Percentiles rank a stretch among this genome's conserved stretches.
Evolutionary conservation across 225 moss, liverwort and hornwort species (phyloP).

Genomic region (Takakia lepidozioides): DNA sequence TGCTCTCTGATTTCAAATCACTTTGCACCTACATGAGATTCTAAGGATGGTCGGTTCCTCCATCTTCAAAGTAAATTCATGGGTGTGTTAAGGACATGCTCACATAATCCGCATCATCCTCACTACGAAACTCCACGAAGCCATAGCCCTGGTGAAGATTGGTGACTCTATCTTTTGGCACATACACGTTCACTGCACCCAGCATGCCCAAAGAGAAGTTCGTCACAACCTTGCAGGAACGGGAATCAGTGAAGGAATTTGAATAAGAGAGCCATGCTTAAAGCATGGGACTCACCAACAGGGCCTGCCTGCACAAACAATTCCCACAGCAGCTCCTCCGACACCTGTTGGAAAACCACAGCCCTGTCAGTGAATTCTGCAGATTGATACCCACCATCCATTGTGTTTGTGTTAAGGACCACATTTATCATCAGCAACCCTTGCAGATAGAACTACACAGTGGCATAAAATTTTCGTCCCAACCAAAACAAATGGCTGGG

Average conservation of each 20-base stretch:
- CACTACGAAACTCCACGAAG: constrained; percentile 98
- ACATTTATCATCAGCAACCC: no score
- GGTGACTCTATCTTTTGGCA: constrained; percentile 97
- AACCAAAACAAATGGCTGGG: no score
- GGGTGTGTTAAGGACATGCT: constrained; percentile 19
- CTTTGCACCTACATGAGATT: no score
- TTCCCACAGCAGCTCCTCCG: constrained; percentile 98
- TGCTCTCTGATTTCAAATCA: no score
- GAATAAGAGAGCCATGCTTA: not conserved
- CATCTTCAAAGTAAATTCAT: no score
- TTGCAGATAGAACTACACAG: no score
- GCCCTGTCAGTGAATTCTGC: not conserved
- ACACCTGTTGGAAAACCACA: constrained; percentile 59
- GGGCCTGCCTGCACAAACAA: constrained; percentile 97
- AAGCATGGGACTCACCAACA: constrained; percentile 57
- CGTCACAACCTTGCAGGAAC: not conserved
- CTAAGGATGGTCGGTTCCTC: no score
- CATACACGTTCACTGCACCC: constrained; percentile 85
- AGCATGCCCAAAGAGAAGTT: not conserved
- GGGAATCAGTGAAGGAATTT: no score
- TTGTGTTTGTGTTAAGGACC: no score
- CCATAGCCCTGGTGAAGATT: constrained; percentile 99
- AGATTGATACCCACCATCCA: no score
- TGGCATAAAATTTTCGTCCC: no score
- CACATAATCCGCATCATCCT: constrained; percentile 98